Base-by-base conservation (phyloP, 2,329 filamentous ascomycete species). In the Falciphora oryzae region DNA sequence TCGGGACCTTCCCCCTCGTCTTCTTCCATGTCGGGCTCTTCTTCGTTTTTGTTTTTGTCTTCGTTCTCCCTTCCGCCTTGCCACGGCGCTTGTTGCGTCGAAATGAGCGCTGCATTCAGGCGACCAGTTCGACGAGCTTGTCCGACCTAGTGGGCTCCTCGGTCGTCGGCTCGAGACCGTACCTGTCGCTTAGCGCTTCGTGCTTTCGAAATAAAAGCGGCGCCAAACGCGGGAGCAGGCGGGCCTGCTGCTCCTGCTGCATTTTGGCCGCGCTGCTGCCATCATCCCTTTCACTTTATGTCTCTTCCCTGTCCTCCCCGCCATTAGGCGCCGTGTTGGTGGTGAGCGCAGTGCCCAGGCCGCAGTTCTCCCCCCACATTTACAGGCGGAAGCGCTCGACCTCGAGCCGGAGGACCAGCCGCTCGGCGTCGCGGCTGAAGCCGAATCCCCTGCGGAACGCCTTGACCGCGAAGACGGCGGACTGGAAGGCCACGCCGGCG, bases 371-470 rank as follows among this genome's bases (percentile, higher is more conserved):
- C 10, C 66, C 65, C 66, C 66, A 67, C 18, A 66, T 58, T 14
- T 63, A 64, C 16, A 67, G 66, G 14, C 66, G 66, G 35, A 67
- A 66, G 5, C 66, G 64, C 61, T 67, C 66, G 44, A 67, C 64
- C 56, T 68, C 64, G 28, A 66, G 59, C 11, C 58, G 61, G 27
- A 66, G 62, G 8, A 67, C 63, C 8, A 68, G 64, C 25, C 63
- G 64, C 62, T 68, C 65, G 8, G 67, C 65, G 59, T 66, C 67
- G 18, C 64, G 31, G 59, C 53, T 62, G 38, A 64, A 67, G 58
- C 63, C 59, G 57, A 66, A 63, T 1, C 64, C 66, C 22, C 62
- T 66, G 31, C 65, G 62, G 53, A 66, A 67, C 22, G 65, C 63
- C 28, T 64, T 65, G 59, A 67, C 63, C 4, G 66, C 65, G 53